These are phyloP conservation scores for Gleditsia sinensis DNA, from an alignment of 306 rosid species.

Conservation along the genomic window DNA sequence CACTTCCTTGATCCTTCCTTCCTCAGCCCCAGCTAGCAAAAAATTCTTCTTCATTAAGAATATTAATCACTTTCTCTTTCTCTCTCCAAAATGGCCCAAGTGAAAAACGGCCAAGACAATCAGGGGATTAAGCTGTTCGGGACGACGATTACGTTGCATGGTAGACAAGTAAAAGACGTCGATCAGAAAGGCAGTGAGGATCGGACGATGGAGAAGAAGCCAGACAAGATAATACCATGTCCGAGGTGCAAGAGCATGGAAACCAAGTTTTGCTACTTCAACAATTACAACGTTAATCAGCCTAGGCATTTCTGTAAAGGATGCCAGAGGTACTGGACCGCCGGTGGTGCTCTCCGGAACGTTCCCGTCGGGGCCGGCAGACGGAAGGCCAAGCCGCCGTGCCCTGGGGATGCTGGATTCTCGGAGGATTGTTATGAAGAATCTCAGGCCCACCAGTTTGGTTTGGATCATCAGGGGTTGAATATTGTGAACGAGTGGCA, in stretches of 20 bases:
- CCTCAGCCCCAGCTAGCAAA: neutral
- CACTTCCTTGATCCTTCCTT: conserved; percentile 22
- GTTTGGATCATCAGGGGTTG: conserved; percentile 41
- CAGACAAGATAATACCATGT: conserved; percentile 77
- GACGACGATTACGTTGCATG: conserved; percentile 56
- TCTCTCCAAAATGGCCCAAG: conserved; percentile 50
- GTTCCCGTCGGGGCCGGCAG: conserved; percentile 86
- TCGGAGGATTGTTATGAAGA: conserved; percentile 52
- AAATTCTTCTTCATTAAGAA: conserved; percentile 33
- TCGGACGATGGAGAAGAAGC: conserved; percentile 50
- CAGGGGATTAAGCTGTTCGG: conserved; percentile 91
- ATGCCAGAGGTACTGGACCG: conserved; percentile 94
- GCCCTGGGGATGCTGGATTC: conserved; percentile 38
- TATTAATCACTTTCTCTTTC: neutral
- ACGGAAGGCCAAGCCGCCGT: conserved; percentile 63
- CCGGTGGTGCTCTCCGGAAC: conserved; percentile 92
- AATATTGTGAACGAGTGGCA: conserved; percentile 58
- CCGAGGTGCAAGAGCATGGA: conserved; percentile 97
- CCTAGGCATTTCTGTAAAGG: conserved; percentile 92
- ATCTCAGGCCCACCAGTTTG: conserved; percentile 52
- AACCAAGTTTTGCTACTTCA: conserved; percentile 95
- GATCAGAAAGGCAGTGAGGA: conserved; percentile 39
- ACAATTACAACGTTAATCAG: conserved; percentile 91
- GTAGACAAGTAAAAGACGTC: conserved; percentile 34
- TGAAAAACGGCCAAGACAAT: conserved; percentile 38